These are phyloP conservation scores for Hypoxylon sp. DNA, from an alignment of 2,329 filamentous ascomycete species.

Conservation along the genomic window DNA sequence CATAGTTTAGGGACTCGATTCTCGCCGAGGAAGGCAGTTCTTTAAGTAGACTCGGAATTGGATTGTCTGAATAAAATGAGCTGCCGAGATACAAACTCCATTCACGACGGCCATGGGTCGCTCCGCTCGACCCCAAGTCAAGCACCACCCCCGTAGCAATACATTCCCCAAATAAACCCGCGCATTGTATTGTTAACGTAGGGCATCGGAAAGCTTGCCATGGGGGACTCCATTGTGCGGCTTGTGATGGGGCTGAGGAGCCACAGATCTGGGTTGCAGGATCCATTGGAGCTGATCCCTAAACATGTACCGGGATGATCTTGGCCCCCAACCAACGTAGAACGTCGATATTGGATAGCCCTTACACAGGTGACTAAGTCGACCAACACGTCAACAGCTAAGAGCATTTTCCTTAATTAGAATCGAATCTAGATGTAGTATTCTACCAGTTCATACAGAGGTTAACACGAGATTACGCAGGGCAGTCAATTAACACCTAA, in stretches of 20 bases:
- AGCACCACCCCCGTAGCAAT: constrained; percentile 11
- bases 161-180: constrained; percentile 5
- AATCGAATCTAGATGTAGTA: no score
- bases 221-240: neutral
- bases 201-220: constrained; percentile 4
- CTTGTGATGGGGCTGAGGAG: constrained; percentile 26
- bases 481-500: no score
- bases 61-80: neutral
- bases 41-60: constrained; percentile 25
- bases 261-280: constrained; percentile 18
- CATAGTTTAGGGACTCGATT: neutral
- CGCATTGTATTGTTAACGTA: constrained; percentile 9
- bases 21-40: constrained; percentile 9
- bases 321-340: constrained; percentile 15
- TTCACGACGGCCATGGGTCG: constrained; percentile 13
- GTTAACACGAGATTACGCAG: no score
- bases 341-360: no score
- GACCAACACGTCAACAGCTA: no score
- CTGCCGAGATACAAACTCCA: constrained; percentile 3
- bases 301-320: neutral
- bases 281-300: constrained; percentile 14
- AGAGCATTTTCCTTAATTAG: no score
- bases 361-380: no score
- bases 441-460: no score
- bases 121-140: constrained; percentile 4